Evolutionary conservation across 805 yeast species (phyloP).

Genomic region (Priceomyces haplophilus): DNA sequence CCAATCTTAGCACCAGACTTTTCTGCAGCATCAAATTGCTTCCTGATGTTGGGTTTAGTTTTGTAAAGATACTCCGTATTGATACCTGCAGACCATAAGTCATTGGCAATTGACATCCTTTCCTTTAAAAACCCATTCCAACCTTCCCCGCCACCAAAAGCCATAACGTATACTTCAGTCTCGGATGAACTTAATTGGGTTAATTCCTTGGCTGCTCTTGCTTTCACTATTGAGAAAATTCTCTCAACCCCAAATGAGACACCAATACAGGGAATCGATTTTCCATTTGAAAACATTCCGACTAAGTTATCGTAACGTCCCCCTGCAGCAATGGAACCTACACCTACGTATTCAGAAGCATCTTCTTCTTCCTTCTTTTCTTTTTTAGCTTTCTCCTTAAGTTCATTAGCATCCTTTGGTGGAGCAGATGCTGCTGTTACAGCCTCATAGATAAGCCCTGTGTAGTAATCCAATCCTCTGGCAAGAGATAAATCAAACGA

Average conservation of each 20-base stretch:
- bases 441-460: slow-evolving; percentile 95
- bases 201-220: slow-evolving; percentile 57
- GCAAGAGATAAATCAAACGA: slow-evolving; percentile 94
- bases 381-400: slow-evolving; percentile 45
- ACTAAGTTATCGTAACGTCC: slow-evolving; percentile 96
- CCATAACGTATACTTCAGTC: slow-evolving; percentile 94
- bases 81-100: slow-evolving; percentile 84
- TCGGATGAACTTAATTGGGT: slow-evolving; percentile 74
- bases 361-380: slow-evolving; percentile 67
- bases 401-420: slow-evolving; percentile 71
- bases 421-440: slow-evolving; percentile 97
- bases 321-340: slow-evolving; percentile 98
- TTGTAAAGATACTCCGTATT: slow-evolving; percentile 91
- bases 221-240: slow-evolving; percentile 82
- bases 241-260: slow-evolving; percentile 96
- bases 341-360: slow-evolving; percentile 95
- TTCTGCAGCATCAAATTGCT: slow-evolving; percentile 97
- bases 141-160: slow-evolving; percentile 96
- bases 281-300: slow-evolving; percentile 92
- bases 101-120: slow-evolving; percentile 82
- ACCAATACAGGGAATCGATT: slow-evolving; percentile 96
- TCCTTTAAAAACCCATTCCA: slow-evolving; percentile 92
- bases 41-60: slow-evolving; percentile 89
- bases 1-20: slow-evolving; percentile 87
- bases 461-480: slow-evolving; percentile 95